These are phyloP conservation scores for Lenzites betulinus DNA, from an alignment of 768 basidiomycete genomes.

Conservation along the genomic window DNA sequence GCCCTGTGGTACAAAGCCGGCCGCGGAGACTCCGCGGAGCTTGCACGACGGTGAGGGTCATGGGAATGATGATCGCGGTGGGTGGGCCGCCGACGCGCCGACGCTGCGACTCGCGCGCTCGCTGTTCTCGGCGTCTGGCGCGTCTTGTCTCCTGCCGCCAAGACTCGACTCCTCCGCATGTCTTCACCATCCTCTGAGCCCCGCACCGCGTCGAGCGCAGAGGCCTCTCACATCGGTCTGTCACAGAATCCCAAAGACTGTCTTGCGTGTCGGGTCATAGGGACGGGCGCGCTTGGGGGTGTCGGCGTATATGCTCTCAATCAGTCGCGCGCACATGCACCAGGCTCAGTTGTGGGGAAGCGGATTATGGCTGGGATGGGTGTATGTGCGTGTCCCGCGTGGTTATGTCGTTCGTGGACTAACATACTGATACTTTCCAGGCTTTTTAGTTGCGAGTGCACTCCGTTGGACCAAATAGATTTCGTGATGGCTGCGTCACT, in stretches of 20 bases:
- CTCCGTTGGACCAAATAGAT: conserved; percentile 21
- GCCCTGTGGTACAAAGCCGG: background rate
- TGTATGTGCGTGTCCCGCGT: conserved; percentile 46
- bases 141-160: background rate
- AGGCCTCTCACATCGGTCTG: background rate
- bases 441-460: conserved; percentile 28
- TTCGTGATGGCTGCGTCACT: background rate
- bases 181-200: background rate
- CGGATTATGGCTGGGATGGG: conserved; percentile 63
- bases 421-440: background rate
- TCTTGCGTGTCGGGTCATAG: conserved; percentile 68
- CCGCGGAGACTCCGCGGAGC: no score
- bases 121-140: background rate
- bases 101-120: background rate
- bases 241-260: conserved; percentile 46
- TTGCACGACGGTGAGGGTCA: conserved; percentile 8
- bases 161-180: background rate
- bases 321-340: conserved; percentile 62
- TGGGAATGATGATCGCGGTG: conserved; percentile 6
- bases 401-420: no score
- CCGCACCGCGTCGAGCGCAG: background rate
- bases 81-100: background rate
- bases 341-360: conserved; percentile 63
- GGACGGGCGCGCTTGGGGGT: conserved; percentile 61
- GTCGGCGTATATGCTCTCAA: conserved; percentile 70